These are phyloP conservation scores for Rubia peregrina DNA, from an alignment of 305 asterid genomes.

Conservation along the genomic window DNA sequence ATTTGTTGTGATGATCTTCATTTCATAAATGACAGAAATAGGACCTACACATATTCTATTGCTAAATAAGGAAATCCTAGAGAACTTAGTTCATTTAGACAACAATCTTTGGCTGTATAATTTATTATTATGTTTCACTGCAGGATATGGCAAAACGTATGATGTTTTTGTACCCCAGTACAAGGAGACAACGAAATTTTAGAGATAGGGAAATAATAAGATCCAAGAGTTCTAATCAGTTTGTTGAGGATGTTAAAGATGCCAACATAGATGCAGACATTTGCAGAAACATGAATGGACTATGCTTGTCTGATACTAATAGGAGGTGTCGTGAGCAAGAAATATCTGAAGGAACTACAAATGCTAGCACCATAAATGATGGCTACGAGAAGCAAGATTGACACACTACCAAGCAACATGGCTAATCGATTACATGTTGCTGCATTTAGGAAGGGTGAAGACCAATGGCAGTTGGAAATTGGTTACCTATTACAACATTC, in stretches of 20 bases:
- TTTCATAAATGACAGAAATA: neutral
- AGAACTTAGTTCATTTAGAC: neutral
- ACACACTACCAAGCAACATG: constrained; percentile 46
- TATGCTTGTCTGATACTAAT: constrained; percentile 33
- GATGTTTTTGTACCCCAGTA: constrained; percentile 37
- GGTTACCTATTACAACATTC: constrained; percentile 61
- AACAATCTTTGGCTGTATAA: neutral
- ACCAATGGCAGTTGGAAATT: constrained; percentile 69
- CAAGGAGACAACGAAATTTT: constrained; percentile 65
- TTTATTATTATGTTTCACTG: neutral
- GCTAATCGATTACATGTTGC: constrained; percentile 88
- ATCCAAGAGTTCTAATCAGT: constrained; percentile 33
- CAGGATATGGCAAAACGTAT: constrained; percentile 31
- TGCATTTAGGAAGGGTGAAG: constrained; percentile 66
- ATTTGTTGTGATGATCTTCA: neutral
- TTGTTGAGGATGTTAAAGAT: constrained; percentile 44
- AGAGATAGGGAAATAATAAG: constrained; percentile 71
- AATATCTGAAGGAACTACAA: constrained; percentile 30
- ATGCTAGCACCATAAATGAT: constrained; percentile 23
- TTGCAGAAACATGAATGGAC: constrained; percentile 29
- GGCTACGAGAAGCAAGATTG: constrained; percentile 38
- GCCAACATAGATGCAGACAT: constrained; percentile 32
- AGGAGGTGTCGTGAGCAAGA: constrained; percentile 43
- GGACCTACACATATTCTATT: neutral
- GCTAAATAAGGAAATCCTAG: neutral